Percentiles rank a stretch among this genome's conserved stretches.
These are phyloP conservation scores for Solanum pinnatisectum DNA, from an alignment of 257 asterid species.

Conservation along the genomic window DNA sequence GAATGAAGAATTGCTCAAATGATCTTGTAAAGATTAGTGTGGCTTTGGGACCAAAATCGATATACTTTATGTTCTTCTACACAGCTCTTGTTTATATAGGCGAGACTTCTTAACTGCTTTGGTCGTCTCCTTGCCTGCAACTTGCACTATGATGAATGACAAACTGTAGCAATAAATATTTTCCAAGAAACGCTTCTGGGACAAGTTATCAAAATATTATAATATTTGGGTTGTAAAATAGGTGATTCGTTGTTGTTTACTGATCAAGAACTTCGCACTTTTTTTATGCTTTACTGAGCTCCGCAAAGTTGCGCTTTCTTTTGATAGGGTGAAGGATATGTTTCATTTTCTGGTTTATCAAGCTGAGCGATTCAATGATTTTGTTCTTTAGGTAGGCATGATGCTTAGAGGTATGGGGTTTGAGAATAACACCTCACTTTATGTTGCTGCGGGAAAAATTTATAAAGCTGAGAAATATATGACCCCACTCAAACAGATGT, in stretches of 20 bases:
- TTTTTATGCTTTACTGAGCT: background rate
- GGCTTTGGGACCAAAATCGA: background rate
- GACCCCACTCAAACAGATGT: slow-evolving; percentile 94
- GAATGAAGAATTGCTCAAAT: background rate
- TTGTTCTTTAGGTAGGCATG: slow-evolving; percentile 75
- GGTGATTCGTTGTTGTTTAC: background rate
- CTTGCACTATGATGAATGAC: background rate
- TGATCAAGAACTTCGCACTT: background rate
- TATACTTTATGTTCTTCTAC: background rate
- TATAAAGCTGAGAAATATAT: slow-evolving; percentile 80
- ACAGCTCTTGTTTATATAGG: background rate
- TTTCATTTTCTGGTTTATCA: background rate
- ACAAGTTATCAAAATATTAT: background rate
- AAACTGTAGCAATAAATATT: background rate
- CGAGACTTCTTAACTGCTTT: background rate
- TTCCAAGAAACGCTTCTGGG: background rate
- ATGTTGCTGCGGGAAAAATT: slow-evolving; percentile 90
- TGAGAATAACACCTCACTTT: slow-evolving; percentile 72
- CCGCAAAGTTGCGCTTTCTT: background rate
- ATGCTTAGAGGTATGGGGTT: slow-evolving; percentile 99
- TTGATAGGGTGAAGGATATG: background rate
- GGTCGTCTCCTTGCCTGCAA: background rate
- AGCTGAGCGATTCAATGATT: background rate
- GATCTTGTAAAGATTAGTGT: background rate
- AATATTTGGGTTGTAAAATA: background rate